Percentiles rank a stretch among this genome's conserved stretches.
Evolutionary conservation across 257 asterid genomes (phyloP).

Genomic region (Gynochthodes officinalis): DNA sequence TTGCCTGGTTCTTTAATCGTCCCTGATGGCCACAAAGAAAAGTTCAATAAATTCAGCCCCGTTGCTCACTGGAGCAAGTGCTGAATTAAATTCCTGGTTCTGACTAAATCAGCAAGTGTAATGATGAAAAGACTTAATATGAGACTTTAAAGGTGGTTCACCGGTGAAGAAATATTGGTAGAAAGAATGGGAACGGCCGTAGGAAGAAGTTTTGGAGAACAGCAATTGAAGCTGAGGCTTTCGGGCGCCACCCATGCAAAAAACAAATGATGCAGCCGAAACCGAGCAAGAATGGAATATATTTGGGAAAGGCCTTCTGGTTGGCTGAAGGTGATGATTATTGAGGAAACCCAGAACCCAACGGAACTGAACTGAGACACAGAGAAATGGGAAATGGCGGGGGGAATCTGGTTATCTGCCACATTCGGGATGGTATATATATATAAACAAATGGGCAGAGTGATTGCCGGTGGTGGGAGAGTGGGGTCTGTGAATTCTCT

Average conservation of each 20-base stretch:
- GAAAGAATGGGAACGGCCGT: neutral
- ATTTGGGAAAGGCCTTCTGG: neutral
- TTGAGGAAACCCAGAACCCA: no score
- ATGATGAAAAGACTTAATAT: neutral
- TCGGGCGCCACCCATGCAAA: slow-evolving; percentile 21
- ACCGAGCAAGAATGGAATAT: neutral
- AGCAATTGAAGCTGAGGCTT: slow-evolving; percentile 2
- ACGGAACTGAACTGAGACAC: neutral
- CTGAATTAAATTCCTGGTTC: neutral
- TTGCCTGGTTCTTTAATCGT: neutral
- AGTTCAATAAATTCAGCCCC: neutral
- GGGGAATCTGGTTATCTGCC: slow-evolving; percentile 1
- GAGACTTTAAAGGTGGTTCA: neutral
- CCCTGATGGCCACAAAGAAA: neutral
- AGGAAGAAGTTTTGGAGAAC: neutral
- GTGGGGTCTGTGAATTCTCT: slow-evolving; percentile 8
- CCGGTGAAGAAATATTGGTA: neutral
- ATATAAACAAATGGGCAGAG: neutral
- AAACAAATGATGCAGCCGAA: neutral
- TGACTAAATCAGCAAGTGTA: neutral
- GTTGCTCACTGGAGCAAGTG: neutral
- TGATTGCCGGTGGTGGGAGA: neutral
- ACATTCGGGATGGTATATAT: neutral
- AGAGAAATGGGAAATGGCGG: slow-evolving; percentile 7
- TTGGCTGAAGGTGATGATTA: neutral